A percentile compares a stretch with the other conserved stretches of the same genome.
These are phyloP conservation scores for Vitis labrusca DNA, from an alignment of 164 flowering plant genomes.

Conservation along the genomic window DNA sequence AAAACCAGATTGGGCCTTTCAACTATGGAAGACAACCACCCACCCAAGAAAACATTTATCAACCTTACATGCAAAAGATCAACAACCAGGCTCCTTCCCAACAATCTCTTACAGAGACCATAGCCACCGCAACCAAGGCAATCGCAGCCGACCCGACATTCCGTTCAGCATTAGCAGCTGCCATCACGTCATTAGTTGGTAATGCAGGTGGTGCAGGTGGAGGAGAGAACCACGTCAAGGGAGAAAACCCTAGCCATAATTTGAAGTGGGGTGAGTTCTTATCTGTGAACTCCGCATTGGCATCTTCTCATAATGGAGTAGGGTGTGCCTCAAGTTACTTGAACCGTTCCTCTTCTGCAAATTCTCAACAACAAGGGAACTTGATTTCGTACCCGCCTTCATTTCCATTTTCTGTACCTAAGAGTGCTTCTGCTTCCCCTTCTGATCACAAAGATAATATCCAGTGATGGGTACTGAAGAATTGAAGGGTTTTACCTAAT, in stretches of 20 bases:
- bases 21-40: conserved; percentile 11
- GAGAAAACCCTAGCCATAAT: not conserved
- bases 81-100: conserved; percentile 3
- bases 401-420: conserved; percentile 12
- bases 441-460: conserved; percentile 24
- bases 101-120: conserved; percentile 24
- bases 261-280: not conserved
- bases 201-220: not conserved
- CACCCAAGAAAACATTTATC: conserved; percentile 4
- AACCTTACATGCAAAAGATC: conserved; percentile 2
- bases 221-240: not conserved
- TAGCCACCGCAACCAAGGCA: conserved; percentile 33
- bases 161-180: conserved; percentile 31
- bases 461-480: conserved; percentile 9
- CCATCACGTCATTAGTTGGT: conserved; percentile 22
- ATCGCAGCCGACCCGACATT: conserved; percentile 31
- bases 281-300: not conserved
- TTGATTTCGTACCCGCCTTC: not conserved
- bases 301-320: conserved; percentile 2
- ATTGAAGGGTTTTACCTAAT: not conserved
- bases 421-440: conserved; percentile 29
- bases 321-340: conserved; percentile 15
- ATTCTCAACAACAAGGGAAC: conserved; percentile 3
- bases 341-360: not conserved
- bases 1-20: not conserved